Conservation (phyloP, 1,284 basidiomycete genomes). For the Sanghuangporus sanghuang region DNA sequence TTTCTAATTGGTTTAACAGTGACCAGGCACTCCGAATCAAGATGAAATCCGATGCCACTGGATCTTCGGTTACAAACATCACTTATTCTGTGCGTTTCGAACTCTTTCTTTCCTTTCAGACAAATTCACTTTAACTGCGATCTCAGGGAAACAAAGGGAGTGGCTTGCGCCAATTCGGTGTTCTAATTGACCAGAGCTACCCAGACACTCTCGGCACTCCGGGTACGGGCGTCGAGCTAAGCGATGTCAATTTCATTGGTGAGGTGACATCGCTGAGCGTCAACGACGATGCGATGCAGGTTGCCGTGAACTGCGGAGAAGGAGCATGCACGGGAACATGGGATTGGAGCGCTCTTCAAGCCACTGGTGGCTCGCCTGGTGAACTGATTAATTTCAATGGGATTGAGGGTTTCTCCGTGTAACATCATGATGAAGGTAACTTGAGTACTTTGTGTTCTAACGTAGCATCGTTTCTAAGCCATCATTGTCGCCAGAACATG, state of each 20-base stretch:
- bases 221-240: constrained; percentile 39
- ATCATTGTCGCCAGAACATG: too few relatives aligned
- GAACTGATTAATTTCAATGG: constrained; percentile 33
- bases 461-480: too few relatives aligned
- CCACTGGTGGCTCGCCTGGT: constrained; percentile 39
- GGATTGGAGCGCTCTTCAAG: constrained; percentile 45
- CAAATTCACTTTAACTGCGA: constrained; percentile 1
- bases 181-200: constrained; percentile 46
- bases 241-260: constrained; percentile 22
- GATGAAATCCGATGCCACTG: constrained; percentile 33
- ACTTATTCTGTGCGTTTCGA: constrained; percentile 32
- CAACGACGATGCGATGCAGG: constrained; percentile 28
- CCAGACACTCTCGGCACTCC: constrained; percentile 39
- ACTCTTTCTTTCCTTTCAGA: neutral
- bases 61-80: constrained; percentile 36
- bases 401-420: constrained; percentile 32
- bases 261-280: constrained; percentile 35
- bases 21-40: constrained; percentile 45
- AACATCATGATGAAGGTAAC: constrained; percentile 8
- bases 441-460: too few relatives aligned
- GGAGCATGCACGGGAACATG: constrained; percentile 43
- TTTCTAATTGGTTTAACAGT: constrained; percentile 23
- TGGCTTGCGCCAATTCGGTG: constrained; percentile 36
- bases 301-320: constrained; percentile 41
- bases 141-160: constrained; percentile 39